Percentiles rank a stretch among this genome's conserved stretches.
phyloP scores from a whole-genome alignment of 306 rosid genomes.

The Casuarina glauca region DNA sequence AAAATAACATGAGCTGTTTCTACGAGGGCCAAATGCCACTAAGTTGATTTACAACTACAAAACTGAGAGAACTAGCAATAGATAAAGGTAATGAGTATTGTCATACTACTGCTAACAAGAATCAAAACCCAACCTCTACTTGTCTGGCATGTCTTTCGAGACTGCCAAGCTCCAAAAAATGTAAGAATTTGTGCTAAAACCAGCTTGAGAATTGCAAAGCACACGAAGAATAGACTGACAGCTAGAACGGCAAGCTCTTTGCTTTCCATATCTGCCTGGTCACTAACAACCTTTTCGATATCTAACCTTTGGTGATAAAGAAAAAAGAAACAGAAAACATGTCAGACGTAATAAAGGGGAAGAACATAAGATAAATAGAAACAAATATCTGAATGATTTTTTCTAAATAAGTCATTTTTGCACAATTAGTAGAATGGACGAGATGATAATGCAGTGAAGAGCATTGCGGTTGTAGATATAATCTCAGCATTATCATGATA shows the following conservation, averaged over 20 bases:
- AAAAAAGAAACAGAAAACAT: slow-evolving; percentile 5
- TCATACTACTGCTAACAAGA: slow-evolving; percentile 60
- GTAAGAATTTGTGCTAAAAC: slow-evolving; percentile 39
- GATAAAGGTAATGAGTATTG: slow-evolving; percentile 53
- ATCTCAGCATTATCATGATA: neutral
- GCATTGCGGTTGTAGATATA: neutral
- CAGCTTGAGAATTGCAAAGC: slow-evolving; percentile 61
- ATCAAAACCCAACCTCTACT: slow-evolving; percentile 68
- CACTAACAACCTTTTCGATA: slow-evolving; percentile 46
- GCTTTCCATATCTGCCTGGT: slow-evolving; percentile 59
- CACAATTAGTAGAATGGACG: neutral
- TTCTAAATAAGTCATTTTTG: neutral
- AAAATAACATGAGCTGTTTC: slow-evolving; percentile 1
- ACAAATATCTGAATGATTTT: neutral
- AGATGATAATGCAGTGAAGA: neutral
- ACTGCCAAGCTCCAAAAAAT: slow-evolving; percentile 38
- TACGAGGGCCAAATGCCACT: neutral
- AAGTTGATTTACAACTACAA: slow-evolving; percentile 16
- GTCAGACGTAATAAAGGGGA: slow-evolving; percentile 1
- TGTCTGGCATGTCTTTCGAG: slow-evolving; percentile 38
- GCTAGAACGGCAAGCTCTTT: slow-evolving; percentile 71
- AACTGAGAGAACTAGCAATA: slow-evolving; percentile 42
- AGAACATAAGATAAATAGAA: neutral
- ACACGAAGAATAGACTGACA: slow-evolving; percentile 59
- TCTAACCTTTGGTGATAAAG: slow-evolving; percentile 50